Evolutionary conservation across 2,329 filamentous ascomycete genomes (phyloP), one percentile per base, ranked within the genome.

Genomic region (Seiridium cupressi): DNA sequence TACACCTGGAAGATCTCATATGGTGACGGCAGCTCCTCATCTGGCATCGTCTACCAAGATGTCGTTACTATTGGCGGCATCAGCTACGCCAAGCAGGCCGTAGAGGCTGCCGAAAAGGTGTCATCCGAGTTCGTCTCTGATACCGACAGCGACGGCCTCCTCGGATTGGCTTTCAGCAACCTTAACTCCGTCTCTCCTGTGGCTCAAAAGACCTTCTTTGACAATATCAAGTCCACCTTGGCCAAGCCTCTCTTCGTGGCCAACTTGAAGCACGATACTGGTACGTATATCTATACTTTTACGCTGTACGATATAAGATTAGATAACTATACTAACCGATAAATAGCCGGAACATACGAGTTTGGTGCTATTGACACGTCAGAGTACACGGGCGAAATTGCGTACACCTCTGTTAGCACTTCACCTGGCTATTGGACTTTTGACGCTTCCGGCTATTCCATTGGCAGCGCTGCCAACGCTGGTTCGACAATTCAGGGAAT

Each of bases 401-500:
- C 78, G 61, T 89, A 87, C 69, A 73, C 81, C 44, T 68, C 79
- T 11, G 84, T 87, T 59, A 81, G 87, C 73, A 77, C 67, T 65
- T 78, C 76, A 51, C 70, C 83, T 36, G 87, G 87, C 11, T 89
- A 84, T 78, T 90, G 87, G 87, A 76, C 80, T 56, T 88, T 89
- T 77, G 83, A 78, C 31, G 77, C 83, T 13, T 75, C 78, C 35
- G 83, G 81, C 53, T 88, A 85, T 74, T 73, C 74, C 47, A 69
- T 88, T 61, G 86, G 85, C 56, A 55, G 57, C 53, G 44, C 32
- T n/a, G 35, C 46, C 3, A 31, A 59, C 61, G 13, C 59, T 63
- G 3, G 51, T 60, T 8, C 61, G 65, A 46, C n/a, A 31, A 58
- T 51, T 46, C 32, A 26, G 13, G 55, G 55, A 1, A 72, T 73